Conservation (phyloP, 257 asterid species). For the Solanum commersonii region DNA sequence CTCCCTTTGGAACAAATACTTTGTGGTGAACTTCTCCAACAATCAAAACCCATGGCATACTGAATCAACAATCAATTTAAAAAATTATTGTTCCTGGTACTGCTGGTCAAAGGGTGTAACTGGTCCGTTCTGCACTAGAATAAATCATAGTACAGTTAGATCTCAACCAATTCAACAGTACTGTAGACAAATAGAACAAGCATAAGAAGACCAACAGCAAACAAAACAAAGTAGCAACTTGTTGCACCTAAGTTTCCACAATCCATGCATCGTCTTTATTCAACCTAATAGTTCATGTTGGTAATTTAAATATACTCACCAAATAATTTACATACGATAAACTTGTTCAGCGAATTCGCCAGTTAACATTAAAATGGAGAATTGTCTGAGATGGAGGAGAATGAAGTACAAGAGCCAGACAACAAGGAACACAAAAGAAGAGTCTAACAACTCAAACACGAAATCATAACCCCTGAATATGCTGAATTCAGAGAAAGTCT, state of each 20-base stretch:
- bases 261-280: not conserved
- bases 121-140: not conserved
- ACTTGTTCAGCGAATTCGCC: not conserved
- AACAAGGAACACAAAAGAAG: not conserved
- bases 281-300: not conserved
- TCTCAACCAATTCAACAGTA: not conserved
- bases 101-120: not conserved
- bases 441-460: not conserved
- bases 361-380: not conserved
- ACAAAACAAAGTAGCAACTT: not conserved
- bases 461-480: not conserved
- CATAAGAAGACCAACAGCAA: not conserved
- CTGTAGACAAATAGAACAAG: not conserved
- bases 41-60: not conserved
- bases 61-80: not conserved
- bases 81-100: not conserved
- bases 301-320: not conserved
- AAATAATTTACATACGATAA: not conserved
- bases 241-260: not conserved
- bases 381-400: not conserved
- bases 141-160: not conserved
- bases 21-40: not conserved
- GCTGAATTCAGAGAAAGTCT: not conserved
- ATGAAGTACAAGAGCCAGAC: not conserved
- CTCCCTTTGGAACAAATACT: not conserved